These are phyloP conservation scores for Venturia nashicola DNA, from an alignment of 2,329 filamentous ascomycete genomes.

Conservation along the genomic window DNA sequence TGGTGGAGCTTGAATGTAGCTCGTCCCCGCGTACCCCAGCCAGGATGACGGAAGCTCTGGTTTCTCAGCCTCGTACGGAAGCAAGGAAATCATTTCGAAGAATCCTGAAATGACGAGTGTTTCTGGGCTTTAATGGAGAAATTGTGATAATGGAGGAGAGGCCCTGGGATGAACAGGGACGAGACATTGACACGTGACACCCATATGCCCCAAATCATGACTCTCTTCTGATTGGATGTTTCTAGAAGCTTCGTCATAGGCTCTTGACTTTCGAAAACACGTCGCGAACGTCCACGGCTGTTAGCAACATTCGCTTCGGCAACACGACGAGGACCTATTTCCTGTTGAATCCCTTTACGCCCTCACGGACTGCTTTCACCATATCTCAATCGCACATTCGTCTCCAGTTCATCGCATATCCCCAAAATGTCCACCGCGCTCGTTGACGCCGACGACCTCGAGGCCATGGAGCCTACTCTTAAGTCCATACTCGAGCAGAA, in stretches of 20 bases:
- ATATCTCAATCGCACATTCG: background rate
- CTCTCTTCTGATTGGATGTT: background rate
- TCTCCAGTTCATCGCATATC: background rate
- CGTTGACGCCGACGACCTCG: conserved; percentile 18
- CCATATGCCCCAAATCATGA: background rate
- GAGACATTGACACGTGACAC: too few species aligned
- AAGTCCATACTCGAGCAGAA: conserved; percentile 93
- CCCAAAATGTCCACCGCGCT: conserved; percentile 1
- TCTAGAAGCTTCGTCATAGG: conserved; percentile 1
- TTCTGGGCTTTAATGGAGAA: too few species aligned
- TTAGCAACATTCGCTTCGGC: background rate
- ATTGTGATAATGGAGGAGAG: too few species aligned
- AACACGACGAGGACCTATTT: background rate
- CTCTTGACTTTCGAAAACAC: background rate
- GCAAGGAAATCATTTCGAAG: too few species aligned
- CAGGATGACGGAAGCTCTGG: background rate
- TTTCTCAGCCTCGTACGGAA: too few species aligned
- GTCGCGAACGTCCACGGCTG: background rate
- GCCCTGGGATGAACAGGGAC: too few species aligned
- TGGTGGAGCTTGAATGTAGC: background rate
- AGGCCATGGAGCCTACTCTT: conserved; percentile 79
- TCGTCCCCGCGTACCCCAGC: background rate
- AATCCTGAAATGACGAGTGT: too few species aligned
- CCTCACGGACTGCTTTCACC: background rate
- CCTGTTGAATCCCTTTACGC: too few species aligned